Percentiles rank a stretch among this genome's conserved stretches.
Conservation (phyloP, 306 rosid genomes). For the Echinosophora koreensis region DNA sequence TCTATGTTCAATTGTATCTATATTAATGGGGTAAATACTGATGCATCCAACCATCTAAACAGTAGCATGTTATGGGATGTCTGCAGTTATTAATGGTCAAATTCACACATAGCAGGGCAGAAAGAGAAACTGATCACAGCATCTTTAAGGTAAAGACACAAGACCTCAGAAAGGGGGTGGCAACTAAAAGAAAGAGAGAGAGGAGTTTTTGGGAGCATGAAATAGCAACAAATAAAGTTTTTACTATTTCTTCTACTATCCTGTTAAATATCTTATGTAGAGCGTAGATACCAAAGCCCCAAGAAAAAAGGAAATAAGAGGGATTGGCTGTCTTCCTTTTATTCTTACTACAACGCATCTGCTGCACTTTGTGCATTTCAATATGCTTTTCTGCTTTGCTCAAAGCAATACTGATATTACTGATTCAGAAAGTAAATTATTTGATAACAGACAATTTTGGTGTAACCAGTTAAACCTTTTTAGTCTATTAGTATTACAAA, state of each 20-base stretch:
- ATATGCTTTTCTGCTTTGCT: neutral
- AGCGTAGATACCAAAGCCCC: conserved; percentile 24
- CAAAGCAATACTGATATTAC: conserved; percentile 26
- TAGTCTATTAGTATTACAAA: conserved; percentile 23
- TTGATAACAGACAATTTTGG: conserved; percentile 16
- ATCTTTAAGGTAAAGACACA: conserved; percentile 33
- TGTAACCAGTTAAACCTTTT: conserved; percentile 12
- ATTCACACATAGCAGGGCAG: conserved; percentile 26
- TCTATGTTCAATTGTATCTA: conserved; percentile 27
- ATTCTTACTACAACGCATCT: conserved; percentile 24
- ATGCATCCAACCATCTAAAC: conserved; percentile 7
- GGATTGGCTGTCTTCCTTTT: conserved; percentile 13
- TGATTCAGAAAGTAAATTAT: conserved; percentile 31
- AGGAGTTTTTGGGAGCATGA: conserved; percentile 2
- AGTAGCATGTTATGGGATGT: conserved; percentile 27
- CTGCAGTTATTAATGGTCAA: neutral
- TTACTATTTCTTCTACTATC: neutral
- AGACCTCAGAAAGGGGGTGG: conserved; percentile 8
- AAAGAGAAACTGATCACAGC: neutral
- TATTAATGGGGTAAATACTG: conserved; percentile 6
- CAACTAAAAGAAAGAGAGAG: conserved; percentile 25
- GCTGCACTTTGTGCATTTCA: conserved; percentile 7
- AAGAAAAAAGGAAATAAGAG: conserved; percentile 22
- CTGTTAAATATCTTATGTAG: conserved; percentile 8
- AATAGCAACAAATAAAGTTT: neutral